Base-by-base conservation (phyloP, 73 alveolate species). In the Paramecium bursaria region DNA sequence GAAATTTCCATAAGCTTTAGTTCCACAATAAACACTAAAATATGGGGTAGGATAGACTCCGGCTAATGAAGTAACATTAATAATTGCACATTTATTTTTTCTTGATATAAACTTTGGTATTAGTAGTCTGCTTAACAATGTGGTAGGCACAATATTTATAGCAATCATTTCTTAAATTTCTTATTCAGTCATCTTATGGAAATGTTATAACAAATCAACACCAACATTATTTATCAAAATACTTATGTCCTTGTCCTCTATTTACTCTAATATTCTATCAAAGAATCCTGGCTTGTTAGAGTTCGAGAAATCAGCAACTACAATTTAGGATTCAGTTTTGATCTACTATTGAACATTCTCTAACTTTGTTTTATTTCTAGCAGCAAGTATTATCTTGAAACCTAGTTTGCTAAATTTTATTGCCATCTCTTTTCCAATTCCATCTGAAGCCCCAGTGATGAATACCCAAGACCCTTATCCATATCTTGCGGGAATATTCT, bases 401-500 rank as follows among this genome's bases (percentile, higher is more conserved):
- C 74, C 74, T 13, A n/a, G n/a, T 22, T 75, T 49, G 0, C 51
- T 46, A 26, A 75, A 26, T 27, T 75, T 14, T 4, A 75, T 48
- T 13, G 88, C 88, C 6, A 75, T 33, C 50, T 75, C 4, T 26
- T 75, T 75, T 14, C 88, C 88, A 9, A 75, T 75, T 17, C 88
- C 88, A 75, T 75, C 88, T 4, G 88, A 75, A 29, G 88, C 73
- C n/a, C 88, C 88, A n/a, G 88, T 75, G 19, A 75, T 75, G 26
- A 75, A 75, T 3, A 50, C 74, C 50, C 74, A 75, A 6, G 88
- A 75, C 14, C 77, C 77, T 26, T 9, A 44, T 26, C 88, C 88
- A 51, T 75, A 75, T 52, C 54, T 75, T 19, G 25, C 11, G 30
- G 42, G 48, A 53, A 53, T 27, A 3, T 53, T 53, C 25, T 53